Percentiles rank a stretch among this genome's conserved stretches.
phyloP scores from a whole-genome alignment of 2,329 filamentous ascomycete species.

The Dendryphion nanum region DNA sequence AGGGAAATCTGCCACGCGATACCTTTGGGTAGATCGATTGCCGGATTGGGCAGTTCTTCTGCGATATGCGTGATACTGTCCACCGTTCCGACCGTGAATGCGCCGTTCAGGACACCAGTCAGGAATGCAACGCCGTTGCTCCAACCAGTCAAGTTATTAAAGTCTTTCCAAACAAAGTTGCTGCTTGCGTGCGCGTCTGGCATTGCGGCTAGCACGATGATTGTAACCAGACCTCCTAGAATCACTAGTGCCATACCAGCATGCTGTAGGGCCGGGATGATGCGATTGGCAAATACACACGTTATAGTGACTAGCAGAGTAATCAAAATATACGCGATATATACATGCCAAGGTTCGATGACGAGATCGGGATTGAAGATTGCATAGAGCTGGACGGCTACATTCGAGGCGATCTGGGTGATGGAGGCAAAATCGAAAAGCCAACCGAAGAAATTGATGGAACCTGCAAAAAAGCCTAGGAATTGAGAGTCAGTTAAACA shows the following conservation, averaged over 20 bases:
- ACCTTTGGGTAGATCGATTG: constrained; percentile 28
- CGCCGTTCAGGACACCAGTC: constrained; percentile 65
- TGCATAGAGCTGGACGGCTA: constrained; percentile 15
- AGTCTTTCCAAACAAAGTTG: constrained; percentile 42
- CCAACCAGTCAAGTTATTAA: constrained; percentile 41
- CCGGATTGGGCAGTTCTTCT: constrained; percentile 42
- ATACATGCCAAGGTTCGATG: constrained; percentile 36
- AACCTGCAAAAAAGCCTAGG: constrained; percentile 18
- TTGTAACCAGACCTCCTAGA: constrained; percentile 53
- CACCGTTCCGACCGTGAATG: constrained; percentile 62
- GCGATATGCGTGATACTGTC: constrained; percentile 58
- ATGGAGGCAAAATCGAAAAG: constrained; percentile 18
- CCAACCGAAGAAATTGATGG: constrained; percentile 17
- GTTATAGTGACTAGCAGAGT: constrained; percentile 42
- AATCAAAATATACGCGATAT: constrained; percentile 44
- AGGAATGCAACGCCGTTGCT: constrained; percentile 60
- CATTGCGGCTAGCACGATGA: constrained; percentile 54
- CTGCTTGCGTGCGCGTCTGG: constrained; percentile 39
- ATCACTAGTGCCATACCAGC: constrained; percentile 53
- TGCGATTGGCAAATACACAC: constrained; percentile 50
- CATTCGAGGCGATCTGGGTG: constrained; percentile 13
- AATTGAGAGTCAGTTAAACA: too few species aligned
- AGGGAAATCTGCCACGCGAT: constrained; percentile 23
- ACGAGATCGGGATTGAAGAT: constrained; percentile 15
- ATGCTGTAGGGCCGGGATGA: constrained; percentile 51